These are phyloP conservation scores for Ostreobium quekettii DNA, from an alignment of 139 green algal species.

Conservation along the genomic window DNA sequence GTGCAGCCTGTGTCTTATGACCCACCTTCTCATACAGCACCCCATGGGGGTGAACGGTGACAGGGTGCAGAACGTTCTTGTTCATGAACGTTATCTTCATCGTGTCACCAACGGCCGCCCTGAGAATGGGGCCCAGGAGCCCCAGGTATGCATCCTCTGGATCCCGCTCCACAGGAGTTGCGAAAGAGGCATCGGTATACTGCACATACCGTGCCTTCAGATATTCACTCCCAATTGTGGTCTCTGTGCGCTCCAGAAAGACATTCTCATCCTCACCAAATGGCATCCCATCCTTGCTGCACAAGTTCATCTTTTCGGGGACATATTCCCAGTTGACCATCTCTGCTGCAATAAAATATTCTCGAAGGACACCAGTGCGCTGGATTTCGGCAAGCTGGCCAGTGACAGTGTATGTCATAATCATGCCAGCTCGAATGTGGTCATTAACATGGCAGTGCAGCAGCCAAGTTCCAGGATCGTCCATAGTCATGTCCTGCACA, in stretches of 20 bases:
- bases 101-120: slow-evolving; percentile 51
- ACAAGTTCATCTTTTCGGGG: slow-evolving; percentile 14
- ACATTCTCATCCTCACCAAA: slow-evolving; percentile 29
- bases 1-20: too few relatives aligned
- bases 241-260: slow-evolving; percentile 25
- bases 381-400: background rate
- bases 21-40: slow-evolving; percentile 65
- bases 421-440: slow-evolving; percentile 53
- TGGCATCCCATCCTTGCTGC: slow-evolving; percentile 15
- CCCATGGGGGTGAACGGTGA: slow-evolving; percentile 57
- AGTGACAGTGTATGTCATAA: slow-evolving; percentile 34
- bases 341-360: slow-evolving; percentile 52
- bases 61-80: slow-evolving; percentile 23
- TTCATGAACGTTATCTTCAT: slow-evolving; percentile 42
- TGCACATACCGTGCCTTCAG: slow-evolving; percentile 49
- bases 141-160: slow-evolving; percentile 40
- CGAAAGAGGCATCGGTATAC: slow-evolving; percentile 69
- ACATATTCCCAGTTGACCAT: slow-evolving; percentile 33
- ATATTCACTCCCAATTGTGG: slow-evolving; percentile 39
- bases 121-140: slow-evolving; percentile 50
- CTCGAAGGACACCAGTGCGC: slow-evolving; percentile 14
- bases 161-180: slow-evolving; percentile 5
- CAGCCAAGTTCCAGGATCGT: slow-evolving; percentile 36
- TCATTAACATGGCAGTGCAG: slow-evolving; percentile 57
- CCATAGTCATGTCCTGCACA: slow-evolving; percentile 25